Percentiles rank a stretch among this genome's conserved stretches.
phyloP scores from a whole-genome alignment of 1,139 yeast genomes.

The Pichia sp. region DNA sequence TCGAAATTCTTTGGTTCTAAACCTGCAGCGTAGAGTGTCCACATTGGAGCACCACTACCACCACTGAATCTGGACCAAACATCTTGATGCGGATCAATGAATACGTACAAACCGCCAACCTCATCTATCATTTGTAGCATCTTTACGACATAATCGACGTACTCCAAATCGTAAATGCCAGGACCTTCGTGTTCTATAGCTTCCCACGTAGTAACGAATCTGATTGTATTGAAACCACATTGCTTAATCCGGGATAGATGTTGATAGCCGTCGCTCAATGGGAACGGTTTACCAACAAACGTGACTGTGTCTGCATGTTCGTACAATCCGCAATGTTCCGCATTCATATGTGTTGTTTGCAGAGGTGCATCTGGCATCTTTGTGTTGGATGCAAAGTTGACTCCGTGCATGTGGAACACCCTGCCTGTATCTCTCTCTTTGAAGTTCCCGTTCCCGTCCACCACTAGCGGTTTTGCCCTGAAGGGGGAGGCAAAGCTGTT shows the following conservation, averaged over 20 bases:
- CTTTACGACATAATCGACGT: slow-evolving; percentile 65
- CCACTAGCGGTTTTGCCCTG: slow-evolving; percentile 18
- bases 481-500: slow-evolving; percentile 6
- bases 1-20: slow-evolving; percentile 71
- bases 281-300: slow-evolving; percentile 81
- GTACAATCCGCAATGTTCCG: slow-evolving; percentile 47
- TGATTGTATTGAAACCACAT: slow-evolving; percentile 78
- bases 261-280: slow-evolving; percentile 64
- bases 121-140: slow-evolving; percentile 56
- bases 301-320: slow-evolving; percentile 71
- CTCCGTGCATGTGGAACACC: slow-evolving; percentile 67
- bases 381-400: slow-evolving; percentile 75
- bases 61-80: slow-evolving; percentile 91
- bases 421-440: slow-evolving; percentile 57
- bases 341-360: slow-evolving; percentile 51
- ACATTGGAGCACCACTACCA: slow-evolving; percentile 95
- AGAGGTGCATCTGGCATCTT: slow-evolving; percentile 66
- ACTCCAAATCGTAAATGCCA: slow-evolving; percentile 75
- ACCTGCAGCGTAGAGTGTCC: slow-evolving; percentile 97
- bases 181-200: slow-evolving; percentile 92
- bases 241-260: slow-evolving; percentile 71
- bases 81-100: slow-evolving; percentile 91
- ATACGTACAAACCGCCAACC: slow-evolving; percentile 76
- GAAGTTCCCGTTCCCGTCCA: slow-evolving; percentile 49
- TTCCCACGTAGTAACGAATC: slow-evolving; percentile 89